Conservation (phyloP, 495 filamentous ascomycete genomes). For the Ramalina intermedia region DNA sequence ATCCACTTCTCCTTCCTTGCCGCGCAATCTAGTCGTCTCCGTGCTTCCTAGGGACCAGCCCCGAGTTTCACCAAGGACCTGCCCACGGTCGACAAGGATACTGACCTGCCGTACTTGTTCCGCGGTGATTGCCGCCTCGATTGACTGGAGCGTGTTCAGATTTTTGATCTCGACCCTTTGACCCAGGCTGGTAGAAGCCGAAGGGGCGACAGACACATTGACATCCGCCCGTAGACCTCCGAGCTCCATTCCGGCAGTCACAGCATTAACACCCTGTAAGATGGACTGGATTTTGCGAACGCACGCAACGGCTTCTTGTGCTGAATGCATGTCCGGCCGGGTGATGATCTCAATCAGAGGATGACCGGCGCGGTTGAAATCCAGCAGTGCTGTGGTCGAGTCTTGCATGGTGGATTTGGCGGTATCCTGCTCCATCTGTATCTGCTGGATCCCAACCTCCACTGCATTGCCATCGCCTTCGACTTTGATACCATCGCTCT, state of each 20-base stretch:
- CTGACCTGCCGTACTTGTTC: conserved; percentile 80
- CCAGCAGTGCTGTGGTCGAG: conserved; percentile 59
- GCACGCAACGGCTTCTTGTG: conserved; percentile 70
- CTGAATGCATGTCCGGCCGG: conserved; percentile 66
- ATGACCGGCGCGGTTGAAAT: conserved; percentile 86
- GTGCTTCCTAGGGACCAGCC: conserved; percentile 78
- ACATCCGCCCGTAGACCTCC: conserved; percentile 88
- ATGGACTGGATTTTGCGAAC: conserved; percentile 80
- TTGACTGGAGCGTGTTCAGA: conserved; percentile 80
- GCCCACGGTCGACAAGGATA: conserved; percentile 63
- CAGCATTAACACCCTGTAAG: conserved; percentile 66
- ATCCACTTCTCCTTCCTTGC: conserved; percentile 94
- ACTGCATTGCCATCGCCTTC: conserved; percentile 48
- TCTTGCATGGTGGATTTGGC: conserved; percentile 79
- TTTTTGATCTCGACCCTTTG: conserved; percentile 98
- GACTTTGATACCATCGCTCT: conserved; percentile 65
- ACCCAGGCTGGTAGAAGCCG: conserved; percentile 46
- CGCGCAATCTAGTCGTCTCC: conserved; percentile 60
- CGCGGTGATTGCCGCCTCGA: conserved; percentile 83
- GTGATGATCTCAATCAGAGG: conserved; percentile 95
- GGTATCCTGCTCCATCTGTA: conserved; percentile 96
- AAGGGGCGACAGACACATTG: conserved; percentile 65
- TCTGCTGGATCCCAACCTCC: conserved; percentile 69
- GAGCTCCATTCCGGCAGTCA: conserved; percentile 79
- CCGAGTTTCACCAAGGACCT: conserved; percentile 74